Percentiles rank a stretch among this genome's conserved stretches.
phyloP scores from a whole-genome alignment of 163 green algal species.

The Chlamydomonas reinhardtii region DNA sequence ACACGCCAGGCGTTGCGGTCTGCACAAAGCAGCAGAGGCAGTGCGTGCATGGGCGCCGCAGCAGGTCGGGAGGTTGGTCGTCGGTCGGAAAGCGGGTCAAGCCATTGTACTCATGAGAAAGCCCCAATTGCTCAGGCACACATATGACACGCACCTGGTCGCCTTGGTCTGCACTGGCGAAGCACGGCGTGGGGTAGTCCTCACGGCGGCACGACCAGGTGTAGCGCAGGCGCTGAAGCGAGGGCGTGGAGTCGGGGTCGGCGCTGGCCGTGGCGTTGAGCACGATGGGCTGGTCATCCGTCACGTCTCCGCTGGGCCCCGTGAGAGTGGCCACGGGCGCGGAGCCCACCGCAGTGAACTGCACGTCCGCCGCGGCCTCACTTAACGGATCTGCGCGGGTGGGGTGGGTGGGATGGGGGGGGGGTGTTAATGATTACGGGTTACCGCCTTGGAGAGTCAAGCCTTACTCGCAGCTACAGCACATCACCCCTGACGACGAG shows the following conservation, averaged over 20 bases:
- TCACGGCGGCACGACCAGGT: conserved; percentile 17
- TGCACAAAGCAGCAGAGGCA: not conserved
- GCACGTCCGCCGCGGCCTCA: not conserved
- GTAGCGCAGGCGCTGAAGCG: conserved; percentile 15
- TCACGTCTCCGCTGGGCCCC: not conserved
- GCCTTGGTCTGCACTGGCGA: not conserved
- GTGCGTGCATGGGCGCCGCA: too few relatives aligned
- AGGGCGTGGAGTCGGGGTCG: conserved; percentile 17
- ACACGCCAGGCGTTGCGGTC: not conserved
- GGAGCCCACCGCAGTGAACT: not conserved
- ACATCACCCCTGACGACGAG: too few relatives aligned
- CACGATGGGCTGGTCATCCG: not conserved
- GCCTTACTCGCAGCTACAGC: too few relatives aligned
- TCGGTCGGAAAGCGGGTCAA: not conserved
- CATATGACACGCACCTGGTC: not conserved
- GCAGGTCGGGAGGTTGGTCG: not conserved
- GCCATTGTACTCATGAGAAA: not conserved
- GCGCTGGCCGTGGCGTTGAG: not conserved
- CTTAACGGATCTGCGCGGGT: not conserved
- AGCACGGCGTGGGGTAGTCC: conserved; percentile 37
- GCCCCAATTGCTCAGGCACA: not conserved
- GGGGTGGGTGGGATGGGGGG: not conserved
- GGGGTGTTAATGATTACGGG: not conserved
- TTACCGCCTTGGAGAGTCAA: too few relatives aligned
- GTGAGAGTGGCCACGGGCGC: not conserved